Base-by-base conservation (phyloP, 495 filamentous ascomycete genomes). In the Bathelium albidoporum region DNA sequence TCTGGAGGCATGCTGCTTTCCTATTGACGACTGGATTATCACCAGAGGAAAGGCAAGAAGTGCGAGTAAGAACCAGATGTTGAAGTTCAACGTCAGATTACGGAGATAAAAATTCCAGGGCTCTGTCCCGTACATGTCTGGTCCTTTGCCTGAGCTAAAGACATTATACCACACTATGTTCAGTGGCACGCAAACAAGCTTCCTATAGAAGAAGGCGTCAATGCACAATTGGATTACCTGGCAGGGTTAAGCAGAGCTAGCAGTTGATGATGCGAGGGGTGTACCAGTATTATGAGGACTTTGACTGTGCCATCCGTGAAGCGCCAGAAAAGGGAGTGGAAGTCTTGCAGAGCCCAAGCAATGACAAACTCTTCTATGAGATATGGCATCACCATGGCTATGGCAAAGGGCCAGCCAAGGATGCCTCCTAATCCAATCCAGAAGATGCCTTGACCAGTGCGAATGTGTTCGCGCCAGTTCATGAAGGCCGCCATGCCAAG, bases 91-190 rank as follows among this genome's bases (percentile, higher is more conserved):
- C 28, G 88, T 75, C 20, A 97, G 81, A 70, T 99, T 99, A 68
- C 86, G 86, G 66, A 96, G 78, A 73, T 99, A 99, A 74, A 97
- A 99, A 44, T 89, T 85, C 95, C 94, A 97, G 32, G 93, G 90
- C 70, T 99, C 95, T 22, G 89, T 95, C 29, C 95, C 95, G 71
- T 96, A 99, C 61, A 99, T 94, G 59, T 94, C 82, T 1, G 95
- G 95, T 0, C 95, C 94, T 71, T 81, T 81, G 45, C 84, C 87
- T 7, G 85, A 78, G 59, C 88, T 87, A 69, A 97, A 90, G 34
- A 99, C 82, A 73, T 99, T 99, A 80, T 99, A 99, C 63, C 87
- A 83, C 64, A 97, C 85, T 64, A 99, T 97, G 68, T 96, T 96
- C 79, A 89, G 88, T 9, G 92, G 85, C 22, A 96, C 90, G 22